Conservation (phyloP, 768 basidiomycete genomes). For the Russula brevipes region DNA sequence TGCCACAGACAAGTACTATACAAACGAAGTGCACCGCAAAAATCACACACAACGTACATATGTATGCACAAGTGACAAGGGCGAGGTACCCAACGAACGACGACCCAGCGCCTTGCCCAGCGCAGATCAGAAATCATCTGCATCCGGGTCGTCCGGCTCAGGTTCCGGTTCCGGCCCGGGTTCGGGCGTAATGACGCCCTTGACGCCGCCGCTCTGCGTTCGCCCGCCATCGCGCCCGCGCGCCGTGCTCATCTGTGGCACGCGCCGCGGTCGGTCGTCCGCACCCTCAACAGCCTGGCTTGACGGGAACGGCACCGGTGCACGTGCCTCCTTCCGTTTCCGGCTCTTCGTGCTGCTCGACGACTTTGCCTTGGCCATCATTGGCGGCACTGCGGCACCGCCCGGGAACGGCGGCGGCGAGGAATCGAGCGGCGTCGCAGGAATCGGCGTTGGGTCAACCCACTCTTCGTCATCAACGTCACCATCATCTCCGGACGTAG, state of each 20-base stretch:
- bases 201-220: conserved; percentile 84
- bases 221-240: conserved; percentile 75
- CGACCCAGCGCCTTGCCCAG: too few species aligned
- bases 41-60: not conserved
- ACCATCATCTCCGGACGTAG: conserved; percentile 35
- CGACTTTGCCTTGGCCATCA: conserved; percentile 26
- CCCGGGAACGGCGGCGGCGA: conserved; percentile 8
- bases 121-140: conserved; percentile 25
- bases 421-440: conserved; percentile 25
- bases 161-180: not conserved
- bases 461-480: conserved; percentile 49
- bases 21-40: conserved; percentile 5
- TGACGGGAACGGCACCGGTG: conserved; percentile 26
- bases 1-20: conserved; percentile 6
- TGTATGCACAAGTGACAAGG: too few species aligned
- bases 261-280: conserved; percentile 25
- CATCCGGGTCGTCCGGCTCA: conserved; percentile 29
- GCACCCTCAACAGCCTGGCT: conserved; percentile 18
- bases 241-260: conserved; percentile 63
- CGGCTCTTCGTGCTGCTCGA: conserved; percentile 35
- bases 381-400: conserved; percentile 2
- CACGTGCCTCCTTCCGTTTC: conserved; percentile 36
- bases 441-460: conserved; percentile 60
- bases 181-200: conserved; percentile 49
- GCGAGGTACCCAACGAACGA: too few species aligned